Evolutionary conservation across 148 eudicot species (phyloP).

Genomic region (Salicornia ramosissima): DNA sequence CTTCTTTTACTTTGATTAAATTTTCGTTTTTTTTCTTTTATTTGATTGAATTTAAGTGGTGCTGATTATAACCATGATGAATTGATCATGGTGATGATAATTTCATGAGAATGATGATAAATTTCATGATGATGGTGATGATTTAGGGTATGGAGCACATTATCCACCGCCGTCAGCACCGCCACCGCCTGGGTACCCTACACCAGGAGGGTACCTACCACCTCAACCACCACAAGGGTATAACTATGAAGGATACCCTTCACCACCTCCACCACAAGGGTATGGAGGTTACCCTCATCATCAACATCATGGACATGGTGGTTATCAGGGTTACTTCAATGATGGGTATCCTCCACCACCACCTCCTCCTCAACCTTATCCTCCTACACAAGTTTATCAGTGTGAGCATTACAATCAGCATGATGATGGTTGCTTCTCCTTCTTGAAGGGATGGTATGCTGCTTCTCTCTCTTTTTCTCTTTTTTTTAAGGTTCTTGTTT

Average conservation of each 20-base stretch:
- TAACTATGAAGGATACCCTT: constrained; percentile 47
- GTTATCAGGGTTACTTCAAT: constrained; percentile 60
- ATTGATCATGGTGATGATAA: constrained; percentile 1
- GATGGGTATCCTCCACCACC: constrained; percentile 52
- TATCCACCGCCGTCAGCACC: constrained; percentile 44
- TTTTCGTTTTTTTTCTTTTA: background rate
- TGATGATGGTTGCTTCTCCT: constrained; percentile 37
- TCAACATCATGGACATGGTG: constrained; percentile 34
- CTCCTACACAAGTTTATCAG: constrained; percentile 40
- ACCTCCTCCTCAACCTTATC: constrained; percentile 41
- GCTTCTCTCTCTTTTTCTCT: background rate
- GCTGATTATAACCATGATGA: no score
- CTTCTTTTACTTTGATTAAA: background rate
- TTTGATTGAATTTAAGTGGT: no score
- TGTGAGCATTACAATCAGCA: constrained; percentile 43
- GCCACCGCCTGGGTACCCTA: constrained; percentile 39
- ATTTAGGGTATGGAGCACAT: constrained; percentile 34
- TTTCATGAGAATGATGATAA: background rate
- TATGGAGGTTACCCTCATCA: constrained; percentile 37
- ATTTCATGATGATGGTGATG: constrained; percentile 1
- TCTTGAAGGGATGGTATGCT: constrained; percentile 55
- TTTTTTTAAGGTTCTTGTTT: background rate
- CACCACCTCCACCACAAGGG: constrained; percentile 45
- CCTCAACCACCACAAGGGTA: constrained; percentile 33
- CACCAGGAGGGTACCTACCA: constrained; percentile 39